Base-by-base conservation (phyloP, 805 yeast species). In the Sugiyamaella lignohabitans region DNA sequence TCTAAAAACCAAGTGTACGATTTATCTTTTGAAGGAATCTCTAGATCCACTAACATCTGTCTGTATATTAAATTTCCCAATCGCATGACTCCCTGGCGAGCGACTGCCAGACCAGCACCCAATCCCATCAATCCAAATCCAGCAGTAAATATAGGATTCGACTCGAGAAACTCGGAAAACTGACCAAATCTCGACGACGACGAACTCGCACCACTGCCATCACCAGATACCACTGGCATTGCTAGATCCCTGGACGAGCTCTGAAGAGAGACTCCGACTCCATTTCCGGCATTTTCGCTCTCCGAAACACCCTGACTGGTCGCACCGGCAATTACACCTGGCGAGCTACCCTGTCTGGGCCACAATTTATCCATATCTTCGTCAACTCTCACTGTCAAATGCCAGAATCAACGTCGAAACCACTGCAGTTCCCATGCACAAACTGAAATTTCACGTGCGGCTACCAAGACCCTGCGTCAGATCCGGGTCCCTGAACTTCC, bases 71-170 rank as follows among this genome's bases (percentile, higher is more conserved):
- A 74, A 1, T 79, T 70, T 1, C 91, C 78, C 1, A 79, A 69
- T 43, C 82, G 74, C 38, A 77, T 70, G 1, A 83, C 64, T 1
- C 87, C 87, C 48, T 77, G 80, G 42, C 96, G 71, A 0, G 87
- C 80, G 5, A 87, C 56, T 0, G 96, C 95, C 29, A 93, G 65
- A 1, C 82, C 83, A 0, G 95, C 88, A n/a, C 98, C 98, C 2
- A 93, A 69, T 2, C 89, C 70, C 98, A 93, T 93, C 36, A 93
- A 70, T 0, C 98, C 98, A 57, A 97, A 96, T 59, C 98, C 98
- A 0, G 98, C 98, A 1, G 97, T 93, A 69, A 93, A 91, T 64
- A 87, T 88, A n/a, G 97, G 98, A 62, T 91, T 91, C 32, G 77
- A 74, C 19, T 73, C 73, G 49, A 84, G 36, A 10, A 55, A 41